Conservation (phyloP, 352 stramenopile species). For the Globisporangium takayamanum region DNA sequence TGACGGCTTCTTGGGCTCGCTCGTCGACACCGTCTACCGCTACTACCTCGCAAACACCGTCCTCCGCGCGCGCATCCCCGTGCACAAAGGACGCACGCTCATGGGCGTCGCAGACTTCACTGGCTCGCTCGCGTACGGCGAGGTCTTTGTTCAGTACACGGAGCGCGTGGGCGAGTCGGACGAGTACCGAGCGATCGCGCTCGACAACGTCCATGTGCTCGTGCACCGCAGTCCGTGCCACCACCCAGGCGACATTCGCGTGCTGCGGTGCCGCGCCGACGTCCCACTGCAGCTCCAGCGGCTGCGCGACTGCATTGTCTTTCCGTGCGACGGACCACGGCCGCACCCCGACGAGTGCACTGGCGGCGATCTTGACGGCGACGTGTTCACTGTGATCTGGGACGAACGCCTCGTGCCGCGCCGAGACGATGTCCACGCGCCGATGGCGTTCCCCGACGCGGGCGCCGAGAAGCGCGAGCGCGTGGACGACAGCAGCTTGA, state of each 20-base stretch:
- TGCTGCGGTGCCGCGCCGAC: constrained; percentile 45
- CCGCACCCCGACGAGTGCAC: constrained; percentile 78
- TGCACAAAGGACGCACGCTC: constrained; percentile 54
- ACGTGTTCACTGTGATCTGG: constrained; percentile 82
- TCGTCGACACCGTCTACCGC: constrained; percentile 54
- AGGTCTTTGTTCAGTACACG: constrained; percentile 77
- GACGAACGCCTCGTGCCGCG: constrained; percentile 60
- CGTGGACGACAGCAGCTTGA: constrained; percentile 38
- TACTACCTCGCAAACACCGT: constrained; percentile 69
- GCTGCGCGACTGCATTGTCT: constrained; percentile 71
- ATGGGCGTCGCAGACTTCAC: constrained; percentile 85
- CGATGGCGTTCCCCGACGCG: constrained; percentile 35
- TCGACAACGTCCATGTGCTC: constrained; percentile 44
- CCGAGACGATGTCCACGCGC: constrained; percentile 27
- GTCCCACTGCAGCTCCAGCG: constrained; percentile 36
- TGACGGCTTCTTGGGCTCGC: constrained; percentile 42
- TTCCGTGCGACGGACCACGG: constrained; percentile 55
- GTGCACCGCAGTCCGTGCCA: constrained; percentile 76
- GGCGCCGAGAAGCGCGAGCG: constrained; percentile 21
- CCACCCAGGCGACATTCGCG: constrained; percentile 66
- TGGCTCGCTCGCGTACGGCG: constrained; percentile 47
- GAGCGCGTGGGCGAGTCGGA: constrained; percentile 27
- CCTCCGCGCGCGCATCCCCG: constrained; percentile 62
- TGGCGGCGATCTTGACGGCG: constrained; percentile 74
- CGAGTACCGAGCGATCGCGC: constrained; percentile 10